Evolutionary conservation across 352 stramenopile genomes (phyloP), one percentile per base, ranked within the genome.

Genomic region (Aphanomyces euteiches): DNA sequence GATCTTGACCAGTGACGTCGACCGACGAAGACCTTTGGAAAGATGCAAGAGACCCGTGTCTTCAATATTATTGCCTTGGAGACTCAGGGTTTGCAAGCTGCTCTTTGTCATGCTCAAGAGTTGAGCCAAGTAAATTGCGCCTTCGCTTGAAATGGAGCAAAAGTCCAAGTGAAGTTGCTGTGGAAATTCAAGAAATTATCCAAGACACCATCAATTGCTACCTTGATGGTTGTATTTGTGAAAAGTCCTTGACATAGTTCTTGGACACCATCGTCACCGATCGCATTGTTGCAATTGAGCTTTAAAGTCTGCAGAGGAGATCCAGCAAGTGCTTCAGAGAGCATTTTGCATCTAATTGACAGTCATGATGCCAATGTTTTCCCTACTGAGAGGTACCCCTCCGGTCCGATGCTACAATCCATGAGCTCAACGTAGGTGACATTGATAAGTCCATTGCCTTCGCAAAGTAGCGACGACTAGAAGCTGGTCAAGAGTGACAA

Each of bases 131-230:
- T 90, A 90, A 71, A 92, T 79, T 8, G 76, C 79, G 28, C 81
- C 81, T 1, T 74, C 67, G 0, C 74, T 56, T 0, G 81, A 73
- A 13, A 92, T 74, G 43, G 47, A 67, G 58, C 85, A 93, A 73
- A 86, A 93, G 58, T 90, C 83, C n/a, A 93, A 71, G 38, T 90
- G 77, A 41, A 93, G 69, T 81, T 93, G 82, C 81, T 89, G 47
- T n/a, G n/a, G 28, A 3, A 15, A 13, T 17, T 21, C 1, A 17
- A 15, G 34, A 48, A 21, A n/a, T 58, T 2, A 58, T 10, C 37
- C 45, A 15, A 1, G 13, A 15, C 45, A n/a, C 45, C 2, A 2
- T 53, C 1, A 53, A 19, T 19, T n/a, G n/a, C 28, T 45, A 90
- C 83, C 78, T 91, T 92, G 37, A 93, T 59, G 6, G 79, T 58